These are phyloP conservation scores for Monosporascus sp. DNA, from an alignment of 2,329 filamentous ascomycete genomes.

Conservation along the genomic window DNA sequence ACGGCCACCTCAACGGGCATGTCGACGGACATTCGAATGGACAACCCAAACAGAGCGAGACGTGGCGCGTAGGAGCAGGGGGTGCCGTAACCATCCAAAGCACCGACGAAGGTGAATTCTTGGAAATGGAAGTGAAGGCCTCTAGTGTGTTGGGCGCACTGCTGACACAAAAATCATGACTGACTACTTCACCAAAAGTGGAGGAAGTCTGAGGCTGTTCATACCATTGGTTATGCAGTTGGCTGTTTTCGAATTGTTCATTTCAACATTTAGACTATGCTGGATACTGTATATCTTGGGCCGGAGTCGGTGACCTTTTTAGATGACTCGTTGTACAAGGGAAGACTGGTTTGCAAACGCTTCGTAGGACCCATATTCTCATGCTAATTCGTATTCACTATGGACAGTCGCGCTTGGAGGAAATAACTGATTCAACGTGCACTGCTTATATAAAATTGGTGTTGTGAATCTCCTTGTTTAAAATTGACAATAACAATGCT, in stretches of 20 bases:
- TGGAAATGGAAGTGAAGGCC: constrained; percentile 59
- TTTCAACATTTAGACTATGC: too few species aligned
- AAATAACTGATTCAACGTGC: too few species aligned
- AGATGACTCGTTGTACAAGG: neutral
- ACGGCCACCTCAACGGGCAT: neutral
- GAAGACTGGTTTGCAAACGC: neutral
- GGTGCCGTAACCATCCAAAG: constrained; percentile 67
- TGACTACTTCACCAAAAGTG: too few species aligned
- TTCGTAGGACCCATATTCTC: neutral
- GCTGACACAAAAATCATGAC: neutral
- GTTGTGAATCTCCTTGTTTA: too few species aligned
- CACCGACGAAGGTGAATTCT: constrained; percentile 57
- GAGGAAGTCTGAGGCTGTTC: too few species aligned
- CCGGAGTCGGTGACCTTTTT: neutral
- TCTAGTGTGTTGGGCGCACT: neutral
- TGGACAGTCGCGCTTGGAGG: too few species aligned
- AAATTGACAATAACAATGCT: too few species aligned
- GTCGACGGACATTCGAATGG: neutral
- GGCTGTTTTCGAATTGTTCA: too few species aligned
- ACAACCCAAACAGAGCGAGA: constrained; percentile 23
- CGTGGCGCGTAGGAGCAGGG: constrained; percentile 64
- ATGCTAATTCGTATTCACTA: neutral
- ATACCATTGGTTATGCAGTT: too few species aligned
- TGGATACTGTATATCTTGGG: neutral
- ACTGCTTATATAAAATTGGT: too few species aligned